Evolutionary conservation across 2,329 filamentous ascomycete genomes (phyloP).

Genomic region (Pseudogymnoascus pannorum): DNA sequence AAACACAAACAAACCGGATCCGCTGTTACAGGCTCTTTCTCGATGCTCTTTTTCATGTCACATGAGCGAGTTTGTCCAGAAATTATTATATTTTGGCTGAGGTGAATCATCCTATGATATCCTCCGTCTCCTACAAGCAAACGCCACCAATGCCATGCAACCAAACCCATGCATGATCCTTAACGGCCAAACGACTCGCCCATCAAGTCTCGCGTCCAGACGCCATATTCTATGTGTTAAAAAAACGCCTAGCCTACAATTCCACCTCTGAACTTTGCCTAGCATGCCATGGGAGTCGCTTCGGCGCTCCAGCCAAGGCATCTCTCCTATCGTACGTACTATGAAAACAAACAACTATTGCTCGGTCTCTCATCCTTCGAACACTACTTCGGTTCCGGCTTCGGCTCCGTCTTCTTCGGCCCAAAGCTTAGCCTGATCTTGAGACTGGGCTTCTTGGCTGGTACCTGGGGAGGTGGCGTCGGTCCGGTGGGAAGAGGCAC

Average conservation of each 20-base stretch:
- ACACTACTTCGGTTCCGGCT: background rate
- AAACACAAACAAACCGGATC: background rate
- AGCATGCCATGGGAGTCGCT: background rate
- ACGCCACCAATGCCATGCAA: slow-evolving; percentile 6
- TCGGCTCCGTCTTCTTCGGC: background rate
- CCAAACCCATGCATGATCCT: slow-evolving; percentile 6
- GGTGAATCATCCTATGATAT: background rate
- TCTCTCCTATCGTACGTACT: slow-evolving; percentile 4
- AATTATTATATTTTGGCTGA: slow-evolving; percentile 3
- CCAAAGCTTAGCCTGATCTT: slow-evolving; percentile 3
- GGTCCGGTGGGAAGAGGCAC: slow-evolving; percentile 10
- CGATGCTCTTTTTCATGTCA: slow-evolving; percentile 33
- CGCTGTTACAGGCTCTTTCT: background rate
- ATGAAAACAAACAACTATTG: slow-evolving; percentile 2
- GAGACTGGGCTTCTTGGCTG: slow-evolving; percentile 9
- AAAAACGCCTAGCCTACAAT: slow-evolving; percentile 9
- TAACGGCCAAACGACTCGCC: background rate
- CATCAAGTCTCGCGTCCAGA: background rate
- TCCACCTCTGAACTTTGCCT: background rate
- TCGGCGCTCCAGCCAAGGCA: background rate
- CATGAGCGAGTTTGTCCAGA: slow-evolving; percentile 40
- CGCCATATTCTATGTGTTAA: slow-evolving; percentile 7
- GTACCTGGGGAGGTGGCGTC: background rate
- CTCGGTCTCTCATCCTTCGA: background rate
- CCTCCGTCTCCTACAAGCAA: background rate